Evolutionary conservation across 345 rosid genomes (phyloP), one percentile per base, ranked within the genome.

Genomic region (Hypericum androsaemum): DNA sequence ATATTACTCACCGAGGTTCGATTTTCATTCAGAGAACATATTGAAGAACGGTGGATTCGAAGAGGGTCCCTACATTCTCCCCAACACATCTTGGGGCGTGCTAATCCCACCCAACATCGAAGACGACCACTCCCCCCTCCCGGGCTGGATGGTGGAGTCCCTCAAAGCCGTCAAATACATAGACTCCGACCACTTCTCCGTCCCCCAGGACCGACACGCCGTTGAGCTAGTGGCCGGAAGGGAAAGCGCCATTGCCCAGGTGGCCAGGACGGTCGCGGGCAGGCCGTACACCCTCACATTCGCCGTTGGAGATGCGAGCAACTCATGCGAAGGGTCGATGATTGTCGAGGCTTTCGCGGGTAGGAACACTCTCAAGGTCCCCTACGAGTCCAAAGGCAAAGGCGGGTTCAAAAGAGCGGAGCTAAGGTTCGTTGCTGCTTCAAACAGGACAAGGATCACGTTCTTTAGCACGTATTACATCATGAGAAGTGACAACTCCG

Each of bases 131-230:
- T 44, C 48, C 48, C 48, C 48, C 7, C 48, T 44, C 48, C 48
- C 48, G 16, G 48, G 48, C 15, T 44, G 48, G 48, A 44, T 44
- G 48, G 48, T 44, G 6, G 48, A 44, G 14, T 44, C 48, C 15
- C 48, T 44, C 48, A 44, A 44, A 17, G 48, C 48, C 48, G 48
- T 44, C 48, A 44, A 44, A n/a, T 44, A 44, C 48, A 44, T 44
- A 10, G 48, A 44, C 48, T 44, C 48, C 48, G 14, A 44, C 48
- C 48, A 44, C 48, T 44, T 44, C 48, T 44, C 48, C 48, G 48
- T 44, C 13, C 48, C 48, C 48, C 48, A 44, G 6, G 48, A 44
- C 12, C 3, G 15, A 44, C 16, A 44, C 15, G 48, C 48, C 7
- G 15, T 44, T 2, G 48, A 13, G 16, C 48, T 12, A 12, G 48